A percentile compares a stretch with the other conserved stretches of the same genome.
These are phyloP conservation scores for Lycium barbarum DNA, from an alignment of 257 asterid genomes.

Conservation along the genomic window DNA sequence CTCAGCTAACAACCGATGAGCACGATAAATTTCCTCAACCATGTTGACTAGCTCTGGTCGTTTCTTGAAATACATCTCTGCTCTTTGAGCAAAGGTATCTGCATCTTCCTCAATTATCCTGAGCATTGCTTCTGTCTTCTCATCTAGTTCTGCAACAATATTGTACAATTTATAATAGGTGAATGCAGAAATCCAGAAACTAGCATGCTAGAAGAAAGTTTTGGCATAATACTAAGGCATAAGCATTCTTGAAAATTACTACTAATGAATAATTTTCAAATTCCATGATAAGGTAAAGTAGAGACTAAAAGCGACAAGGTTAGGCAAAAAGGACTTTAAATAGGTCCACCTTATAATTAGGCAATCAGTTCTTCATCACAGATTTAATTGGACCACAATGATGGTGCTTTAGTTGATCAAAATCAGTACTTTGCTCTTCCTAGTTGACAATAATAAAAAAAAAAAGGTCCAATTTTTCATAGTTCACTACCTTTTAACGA, in stretches of 20 bases:
- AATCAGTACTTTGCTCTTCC: not conserved
- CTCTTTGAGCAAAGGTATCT: slow-evolving; percentile 82
- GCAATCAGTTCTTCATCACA: not conserved
- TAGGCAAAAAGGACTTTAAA: not conserved
- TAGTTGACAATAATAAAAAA: not conserved
- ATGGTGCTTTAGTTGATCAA: not conserved
- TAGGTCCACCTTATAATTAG: not conserved
- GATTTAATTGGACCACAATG: not conserved
- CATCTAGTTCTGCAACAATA: slow-evolving; percentile 62
- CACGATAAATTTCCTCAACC: slow-evolving; percentile 74
- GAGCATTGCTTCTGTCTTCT: slow-evolving; percentile 65
- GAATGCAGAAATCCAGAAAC: not conserved
- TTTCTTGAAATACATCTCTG: slow-evolving; percentile 87
- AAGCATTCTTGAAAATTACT: not conserved
- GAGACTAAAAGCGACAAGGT: not conserved
- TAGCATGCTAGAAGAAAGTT: not conserved
- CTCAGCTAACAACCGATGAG: slow-evolving; percentile 82
- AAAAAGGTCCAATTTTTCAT: not conserved
- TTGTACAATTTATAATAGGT: not conserved
- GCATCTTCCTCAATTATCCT: slow-evolving; percentile 80
- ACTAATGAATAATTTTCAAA: slow-evolving; percentile 18
- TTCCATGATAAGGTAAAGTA: not conserved
- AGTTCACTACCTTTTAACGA: not conserved
- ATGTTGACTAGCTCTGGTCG: slow-evolving; percentile 82
- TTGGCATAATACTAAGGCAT: not conserved